Base-by-base conservation (phyloP, 208 protist genomes). In the Kentomonas sorsogonicus region DNA sequence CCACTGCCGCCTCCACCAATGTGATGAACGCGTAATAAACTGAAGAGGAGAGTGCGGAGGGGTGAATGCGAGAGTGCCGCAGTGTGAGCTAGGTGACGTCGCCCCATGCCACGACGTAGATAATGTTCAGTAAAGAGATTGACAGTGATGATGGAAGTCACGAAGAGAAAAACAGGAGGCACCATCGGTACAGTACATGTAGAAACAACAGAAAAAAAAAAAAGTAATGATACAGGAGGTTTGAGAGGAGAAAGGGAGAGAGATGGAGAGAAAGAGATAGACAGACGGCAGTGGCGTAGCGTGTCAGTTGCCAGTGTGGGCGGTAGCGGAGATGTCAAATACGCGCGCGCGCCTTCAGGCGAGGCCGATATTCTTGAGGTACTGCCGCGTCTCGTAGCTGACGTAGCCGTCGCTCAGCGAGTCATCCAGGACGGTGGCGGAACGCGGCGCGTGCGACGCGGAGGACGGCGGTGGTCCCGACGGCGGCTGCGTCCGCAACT, bases 331-430 rank as follows among this genome's bases (percentile, higher is more conserved):
- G 2, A 30, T 54, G 7, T 52, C 48, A 58, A 33, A 55, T 18
- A 40, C 26, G 36, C 36, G 27, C 26, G 9, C 10, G 10, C 36
- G 1, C 16, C 41, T 53, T 41, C 63, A 83, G 29, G 89, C 53
- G 11, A 94, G 71, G 22, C 84, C 84, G 9, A 89, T 65, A 13
- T 50, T 79, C 57, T 86, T 85, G 52, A 94, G 74, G 65, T 94
- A 94, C 57, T 90, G 72, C 27, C 76, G 71, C 1, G 82, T 86
- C 53, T 94, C 88, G 40, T 94, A 92, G 62, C 88, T 94, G 23
- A 82, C 83, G 57, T 89, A 91, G 16, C 83, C 88, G 34, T 94
- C 88, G 52, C 84, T 94, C 18, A 89, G 73, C 16, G 77, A 89
- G 65, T 94, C 87, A 30, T 83, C 72, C 15, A 79, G 34, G 26